Evolutionary conservation across 164 flowering plant genomes (phyloP), one percentile per base, ranked within the genome.

Genomic region (Tinospora cordifolia): DNA sequence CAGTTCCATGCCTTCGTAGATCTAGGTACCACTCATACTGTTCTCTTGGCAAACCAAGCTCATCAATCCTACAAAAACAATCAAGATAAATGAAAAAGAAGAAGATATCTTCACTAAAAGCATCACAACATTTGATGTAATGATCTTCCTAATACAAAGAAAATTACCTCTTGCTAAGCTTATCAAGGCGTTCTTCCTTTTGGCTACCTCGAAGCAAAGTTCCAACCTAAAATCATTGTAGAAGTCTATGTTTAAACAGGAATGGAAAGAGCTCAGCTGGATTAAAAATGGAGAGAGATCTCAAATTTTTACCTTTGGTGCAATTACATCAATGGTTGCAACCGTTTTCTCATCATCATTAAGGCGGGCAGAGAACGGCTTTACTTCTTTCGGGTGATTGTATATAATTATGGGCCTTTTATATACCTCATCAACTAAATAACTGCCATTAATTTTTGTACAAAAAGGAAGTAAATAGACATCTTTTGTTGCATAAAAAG

Each of bases 1-100:
- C 91, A 0, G 91, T 85, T 41, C 97, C 97, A 65, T 94, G 87
- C 80, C 87, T 78, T 24, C 87, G 85, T 68, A 94, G 88, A 78
- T 92, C 97, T 15, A 92, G 62, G 60, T 90, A 94, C 97, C 97
- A 92, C 57, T 90, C 90, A 39, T 82, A 89, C 73, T 86, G 80
- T 71, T 89, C 86, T 62, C 44, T 79, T 11, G 82, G 73, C 75
- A 87, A 71, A 13, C 87, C 84, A 22, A 83, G 57, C 63, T 90
- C 92, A 64, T 78, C 62, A 22, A 94, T 83, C 82, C 99, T 92
- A 85, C 69, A 79, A 74, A 54, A n/a, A n/a, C n/a, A n/a, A n/a
- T n/a, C n/a, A n/a, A n/a, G n/a, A n/a, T n/a, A n/a, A n/a, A n/a
- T n/a, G n/a, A n/a, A n/a, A n/a, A 54, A 54, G 13, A 25, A 17